Base-by-base conservation (phyloP, 805 yeast species). In the Wickerhamiella sorbophila region DNA sequence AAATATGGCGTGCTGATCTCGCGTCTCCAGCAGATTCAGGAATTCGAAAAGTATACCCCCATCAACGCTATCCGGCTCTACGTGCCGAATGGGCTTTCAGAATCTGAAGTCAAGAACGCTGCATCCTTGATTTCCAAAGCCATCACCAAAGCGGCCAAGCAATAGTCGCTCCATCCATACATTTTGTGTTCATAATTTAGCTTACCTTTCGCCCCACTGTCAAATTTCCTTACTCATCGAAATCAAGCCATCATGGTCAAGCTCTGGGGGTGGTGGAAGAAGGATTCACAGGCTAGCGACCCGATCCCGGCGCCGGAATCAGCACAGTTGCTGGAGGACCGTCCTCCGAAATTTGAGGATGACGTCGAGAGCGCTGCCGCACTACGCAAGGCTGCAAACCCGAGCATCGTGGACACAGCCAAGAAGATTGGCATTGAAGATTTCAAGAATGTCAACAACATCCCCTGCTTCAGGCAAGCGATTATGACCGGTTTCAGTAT, bases 11-110 rank as follows among this genome's bases (percentile, higher is more conserved):
- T 83, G 15, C 67, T 85, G 46, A 67, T 87, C 37, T 68, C 76
- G 32, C 74, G 94, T 53, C 66, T 76, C 21, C 75, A 74, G 44
- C 67, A 67, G 44, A 69, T 85, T 10, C 64, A 78, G 42, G 77
- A 73, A 50, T 93, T 79, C 55, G 96, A 86, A 56, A 63, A 75
- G 40, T 65, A 81, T 46, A 85, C 91, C 8, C 60, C 77, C 34
- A 68, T 72, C 38, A 84, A 84, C 36, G 73, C 75, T 44, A 60
- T 81, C 49, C 66, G 72, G 42, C 53, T 80, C 19, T 63, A 65
- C 47, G 54, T 74, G 32, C 72, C 71, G 44, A 64, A 70, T 8
- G 70, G 65, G 3, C 61, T 75, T 52, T 56, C 65, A 14, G 60
- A 57, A 32, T 52, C 58, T 14, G 81, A 77, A 44, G 47, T 75